Percentiles rank a stretch among this genome's conserved stretches.
Evolutionary conservation across 1,139 yeast species (phyloP).

Genomic region (Kazachstania sp.): DNA sequence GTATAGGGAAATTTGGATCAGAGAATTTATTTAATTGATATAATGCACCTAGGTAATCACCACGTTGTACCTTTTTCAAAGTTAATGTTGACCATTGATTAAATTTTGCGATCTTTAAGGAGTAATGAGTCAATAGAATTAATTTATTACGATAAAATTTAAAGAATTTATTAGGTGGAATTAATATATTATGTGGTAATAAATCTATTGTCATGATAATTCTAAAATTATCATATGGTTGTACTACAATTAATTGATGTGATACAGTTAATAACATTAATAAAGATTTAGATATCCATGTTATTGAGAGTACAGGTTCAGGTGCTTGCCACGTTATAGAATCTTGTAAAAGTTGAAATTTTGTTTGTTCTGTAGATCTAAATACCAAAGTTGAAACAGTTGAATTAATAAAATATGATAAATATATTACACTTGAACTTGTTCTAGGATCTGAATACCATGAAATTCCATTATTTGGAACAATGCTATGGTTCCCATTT

Average conservation of each 20-base stretch:
- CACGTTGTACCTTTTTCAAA: slow-evolving; percentile 25
- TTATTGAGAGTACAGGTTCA: slow-evolving; percentile 41
- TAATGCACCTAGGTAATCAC: slow-evolving; percentile 32
- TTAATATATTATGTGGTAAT: slow-evolving; percentile 34
- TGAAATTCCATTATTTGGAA: slow-evolving; percentile 7
- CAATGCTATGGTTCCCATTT: slow-evolving; percentile 26
- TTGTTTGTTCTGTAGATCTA: not conserved
- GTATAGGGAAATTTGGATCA: slow-evolving; percentile 29
- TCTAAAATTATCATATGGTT: slow-evolving; percentile 30
- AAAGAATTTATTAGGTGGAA: slow-evolving; percentile 36
- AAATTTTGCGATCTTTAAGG: slow-evolving; percentile 22
- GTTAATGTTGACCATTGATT: slow-evolving; percentile 29
- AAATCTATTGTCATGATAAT: slow-evolving; percentile 38
- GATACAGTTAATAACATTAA: slow-evolving; percentile 45
- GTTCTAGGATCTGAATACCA: slow-evolving; percentile 2
- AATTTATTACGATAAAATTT: slow-evolving; percentile 16
- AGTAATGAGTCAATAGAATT: slow-evolving; percentile 20
- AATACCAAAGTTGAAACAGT: slow-evolving; percentile 1
- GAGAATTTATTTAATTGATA: slow-evolving; percentile 42
- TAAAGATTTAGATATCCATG: slow-evolving; percentile 52
- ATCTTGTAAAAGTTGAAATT: slow-evolving; percentile 4
- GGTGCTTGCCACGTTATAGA: slow-evolving; percentile 1
- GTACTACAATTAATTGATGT: slow-evolving; percentile 38
- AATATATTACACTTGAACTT: slow-evolving; percentile 1
- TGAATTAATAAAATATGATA: slow-evolving; percentile 13